Percentiles rank a stretch among this genome's conserved stretches.
phyloP scores from a whole-genome alignment of 805 yeast species.

The Metschnikowia hibisci region DNA sequence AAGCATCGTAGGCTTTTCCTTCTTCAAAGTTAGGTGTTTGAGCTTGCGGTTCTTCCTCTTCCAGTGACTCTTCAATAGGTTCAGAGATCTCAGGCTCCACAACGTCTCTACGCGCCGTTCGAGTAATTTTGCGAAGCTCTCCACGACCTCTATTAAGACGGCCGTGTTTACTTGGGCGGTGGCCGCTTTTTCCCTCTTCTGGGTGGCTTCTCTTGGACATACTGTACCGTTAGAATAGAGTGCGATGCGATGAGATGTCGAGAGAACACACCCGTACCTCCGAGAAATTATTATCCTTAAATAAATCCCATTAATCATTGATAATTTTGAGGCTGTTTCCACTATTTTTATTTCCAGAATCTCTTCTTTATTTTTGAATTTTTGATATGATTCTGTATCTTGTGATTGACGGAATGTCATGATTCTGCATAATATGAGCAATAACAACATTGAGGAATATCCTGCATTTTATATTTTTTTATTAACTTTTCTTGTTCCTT shows the following conservation, averaged over 20 bases:
- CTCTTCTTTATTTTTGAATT: no score
- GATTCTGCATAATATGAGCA: no score
- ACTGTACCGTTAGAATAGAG: not conserved
- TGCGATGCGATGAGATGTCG: slow-evolving; percentile 10
- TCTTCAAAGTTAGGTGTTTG: slow-evolving; percentile 18
- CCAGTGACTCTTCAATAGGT: slow-evolving; percentile 14
- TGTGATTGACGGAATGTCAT: no score
- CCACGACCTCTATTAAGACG: slow-evolving; percentile 51
- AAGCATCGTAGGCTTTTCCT: slow-evolving; percentile 60
- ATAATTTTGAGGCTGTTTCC: no score
- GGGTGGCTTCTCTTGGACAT: slow-evolving; percentile 3
- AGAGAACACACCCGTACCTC: not conserved
- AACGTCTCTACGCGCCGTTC: slow-evolving; percentile 44
- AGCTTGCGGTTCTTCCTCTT: slow-evolving; percentile 14
- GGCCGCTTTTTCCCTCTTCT: not conserved
- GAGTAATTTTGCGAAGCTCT: slow-evolving; percentile 55
- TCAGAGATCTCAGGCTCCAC: slow-evolving; percentile 14
- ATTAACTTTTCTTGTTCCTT: no score
- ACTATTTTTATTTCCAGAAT: no score
- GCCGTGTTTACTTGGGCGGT: not conserved
- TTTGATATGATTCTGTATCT: no score
- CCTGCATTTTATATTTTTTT: no score
- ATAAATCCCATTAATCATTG: no score
- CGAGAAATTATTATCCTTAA: no score
- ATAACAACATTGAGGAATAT: no score